These are phyloP conservation scores for Straminergon stramineum DNA, from an alignment of 225 moss, liverwort and hornwort genomes.

Conservation along the genomic window DNA sequence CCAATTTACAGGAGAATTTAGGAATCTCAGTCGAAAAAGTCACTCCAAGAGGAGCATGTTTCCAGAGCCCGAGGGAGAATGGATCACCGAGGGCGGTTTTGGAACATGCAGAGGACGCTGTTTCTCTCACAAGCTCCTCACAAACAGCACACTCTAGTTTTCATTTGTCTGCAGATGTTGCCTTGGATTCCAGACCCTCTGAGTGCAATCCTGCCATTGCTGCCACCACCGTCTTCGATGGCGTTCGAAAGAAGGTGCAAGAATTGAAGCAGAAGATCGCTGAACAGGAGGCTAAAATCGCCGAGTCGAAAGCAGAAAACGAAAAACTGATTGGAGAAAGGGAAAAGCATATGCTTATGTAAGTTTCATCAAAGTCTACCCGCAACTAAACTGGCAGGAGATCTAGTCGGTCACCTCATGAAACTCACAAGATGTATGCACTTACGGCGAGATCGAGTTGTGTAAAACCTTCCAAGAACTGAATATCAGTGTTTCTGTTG, in stretches of 20 bases:
- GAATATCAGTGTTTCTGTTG: background rate
- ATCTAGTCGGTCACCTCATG: background rate
- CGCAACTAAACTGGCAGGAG: background rate
- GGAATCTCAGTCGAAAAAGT: constrained; percentile 16
- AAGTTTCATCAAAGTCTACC: background rate
- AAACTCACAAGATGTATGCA: background rate
- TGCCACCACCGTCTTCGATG: constrained; percentile 71
- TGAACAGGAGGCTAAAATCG: constrained; percentile 40
- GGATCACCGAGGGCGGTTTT: constrained; percentile 68
- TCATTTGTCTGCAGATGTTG: constrained; percentile 17
- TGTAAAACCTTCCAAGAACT: background rate
- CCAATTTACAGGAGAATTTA: constrained; percentile 52
- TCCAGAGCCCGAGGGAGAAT: constrained; percentile 27
- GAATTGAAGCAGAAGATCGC: constrained; percentile 56
- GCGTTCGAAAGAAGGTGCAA: constrained; percentile 79
- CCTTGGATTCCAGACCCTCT: constrained; percentile 22
- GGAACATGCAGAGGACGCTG: constrained; percentile 67
- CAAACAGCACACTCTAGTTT: constrained; percentile 51
- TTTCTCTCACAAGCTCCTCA: constrained; percentile 70
- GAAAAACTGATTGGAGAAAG: constrained; percentile 40
- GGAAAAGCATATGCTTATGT: constrained; percentile 46
- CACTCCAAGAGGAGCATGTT: constrained; percentile 14
- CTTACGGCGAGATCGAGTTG: background rate
- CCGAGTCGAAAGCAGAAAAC: constrained; percentile 33
- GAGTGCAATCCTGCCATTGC: constrained; percentile 33